Percentiles rank a stretch among this genome's conserved stretches.
These are phyloP conservation scores for Coemansia sp. DNA, from an alignment of 192 early-diverging fungal species.

Conservation along the genomic window DNA sequence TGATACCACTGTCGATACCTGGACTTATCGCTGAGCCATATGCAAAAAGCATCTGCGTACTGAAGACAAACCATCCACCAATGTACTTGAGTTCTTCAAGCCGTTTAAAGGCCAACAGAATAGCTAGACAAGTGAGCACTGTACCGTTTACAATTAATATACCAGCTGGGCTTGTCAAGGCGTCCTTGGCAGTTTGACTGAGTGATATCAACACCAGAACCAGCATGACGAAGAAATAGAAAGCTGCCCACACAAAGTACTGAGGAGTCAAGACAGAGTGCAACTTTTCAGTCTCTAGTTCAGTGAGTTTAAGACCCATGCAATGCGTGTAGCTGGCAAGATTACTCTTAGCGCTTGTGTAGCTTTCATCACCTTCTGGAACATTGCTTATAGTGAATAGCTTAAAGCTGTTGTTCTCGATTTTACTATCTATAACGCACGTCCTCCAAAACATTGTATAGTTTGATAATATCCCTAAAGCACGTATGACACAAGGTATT, in stretches of 20 bases:
- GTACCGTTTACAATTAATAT: not conserved
- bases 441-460: not conserved
- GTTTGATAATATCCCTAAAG: too few relatives aligned
- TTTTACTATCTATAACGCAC: not conserved
- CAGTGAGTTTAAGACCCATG: not conserved
- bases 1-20: not conserved
- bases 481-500: too few relatives aligned
- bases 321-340: constrained; percentile 1
- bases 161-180: not conserved
- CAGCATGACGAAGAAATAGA: not conserved
- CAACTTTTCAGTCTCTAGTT: not conserved
- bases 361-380: not conserved
- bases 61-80: not conserved
- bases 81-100: not conserved
- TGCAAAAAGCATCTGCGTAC: constrained; percentile 1
- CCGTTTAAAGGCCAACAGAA: not conserved
- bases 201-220: not conserved
- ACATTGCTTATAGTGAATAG: not conserved
- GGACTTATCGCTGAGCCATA: not conserved
- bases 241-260: not conserved
- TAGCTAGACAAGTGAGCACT: not conserved
- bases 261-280: not conserved
- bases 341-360: not conserved
- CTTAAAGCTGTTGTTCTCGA: not conserved
- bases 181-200: not conserved